Conservation (phyloP, 164 flowering plant genomes). For the Kingdonia uniflora region DNA sequence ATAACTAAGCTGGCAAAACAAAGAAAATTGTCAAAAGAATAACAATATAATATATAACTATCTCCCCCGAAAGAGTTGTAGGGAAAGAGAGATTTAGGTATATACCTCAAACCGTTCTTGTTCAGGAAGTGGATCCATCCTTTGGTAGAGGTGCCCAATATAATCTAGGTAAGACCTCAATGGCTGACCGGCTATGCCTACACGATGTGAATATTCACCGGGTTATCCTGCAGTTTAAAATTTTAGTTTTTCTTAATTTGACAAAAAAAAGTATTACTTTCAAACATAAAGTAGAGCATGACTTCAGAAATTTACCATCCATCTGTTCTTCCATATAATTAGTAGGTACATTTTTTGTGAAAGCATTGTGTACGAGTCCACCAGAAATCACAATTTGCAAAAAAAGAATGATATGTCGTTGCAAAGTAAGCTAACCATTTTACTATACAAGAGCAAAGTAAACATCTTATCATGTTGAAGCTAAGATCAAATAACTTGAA, state of each 20-base stretch:
- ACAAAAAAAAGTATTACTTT: neutral
- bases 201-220: constrained; percentile 6
- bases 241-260: too few relatives aligned
- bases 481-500: too few relatives aligned
- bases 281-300: neutral
- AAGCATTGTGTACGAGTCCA: constrained; percentile 28
- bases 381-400: constrained; percentile 70
- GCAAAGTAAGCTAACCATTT: too few relatives aligned
- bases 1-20: constrained; percentile 58
- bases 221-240: neutral
- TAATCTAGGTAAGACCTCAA: constrained; percentile 75
- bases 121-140: constrained; percentile 87
- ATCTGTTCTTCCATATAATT: too few relatives aligned
- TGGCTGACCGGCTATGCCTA: constrained; percentile 53
- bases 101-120: constrained; percentile 91
- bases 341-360: constrained; percentile 15
- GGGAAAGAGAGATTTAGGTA: neutral
- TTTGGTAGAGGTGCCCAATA: constrained; percentile 76
- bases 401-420: neutral
- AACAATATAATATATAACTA: neutral
- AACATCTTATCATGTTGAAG: too few relatives aligned
- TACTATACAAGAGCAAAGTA: too few relatives aligned
- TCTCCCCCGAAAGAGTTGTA: neutral
- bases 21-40: neutral
- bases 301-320: constrained; percentile 32